Conservation (phyloP, 2,329 filamentous ascomycete species). For the Ceratocystis papillata region DNA sequence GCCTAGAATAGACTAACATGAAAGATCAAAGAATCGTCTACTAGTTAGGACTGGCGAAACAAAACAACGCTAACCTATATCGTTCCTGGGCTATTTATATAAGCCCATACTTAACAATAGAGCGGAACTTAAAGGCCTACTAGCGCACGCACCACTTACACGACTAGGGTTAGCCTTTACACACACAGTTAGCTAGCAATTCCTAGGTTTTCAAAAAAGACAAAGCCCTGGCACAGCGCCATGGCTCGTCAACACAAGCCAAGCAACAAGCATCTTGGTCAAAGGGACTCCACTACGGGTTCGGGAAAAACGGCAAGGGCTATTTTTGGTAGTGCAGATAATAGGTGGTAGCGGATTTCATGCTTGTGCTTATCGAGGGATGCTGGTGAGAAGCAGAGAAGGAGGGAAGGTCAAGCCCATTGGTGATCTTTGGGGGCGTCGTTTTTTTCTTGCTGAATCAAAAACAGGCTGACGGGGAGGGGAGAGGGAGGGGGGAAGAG, state of each 20-base stretch:
- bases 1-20: too few species aligned
- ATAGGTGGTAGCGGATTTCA: background rate
- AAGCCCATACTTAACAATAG: background rate
- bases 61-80: too few species aligned
- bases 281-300: background rate
- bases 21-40: too few species aligned
- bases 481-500: background rate
- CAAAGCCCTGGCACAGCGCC: background rate
- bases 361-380: background rate
- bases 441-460: background rate
- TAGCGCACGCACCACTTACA: background rate
- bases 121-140: background rate
- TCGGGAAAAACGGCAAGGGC: background rate
- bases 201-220: background rate
- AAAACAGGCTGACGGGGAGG: background rate
- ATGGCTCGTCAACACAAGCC: background rate
- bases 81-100: background rate
- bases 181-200: background rate
- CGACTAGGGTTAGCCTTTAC: background rate
- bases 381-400: too few species aligned
- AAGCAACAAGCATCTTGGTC: background rate
- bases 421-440: conserved; percentile 1
- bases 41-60: too few species aligned
- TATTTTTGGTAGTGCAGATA: background rate
- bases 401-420: background rate